Base-by-base conservation (phyloP, 257 asterid genomes). In the Primulina tabacum region DNA sequence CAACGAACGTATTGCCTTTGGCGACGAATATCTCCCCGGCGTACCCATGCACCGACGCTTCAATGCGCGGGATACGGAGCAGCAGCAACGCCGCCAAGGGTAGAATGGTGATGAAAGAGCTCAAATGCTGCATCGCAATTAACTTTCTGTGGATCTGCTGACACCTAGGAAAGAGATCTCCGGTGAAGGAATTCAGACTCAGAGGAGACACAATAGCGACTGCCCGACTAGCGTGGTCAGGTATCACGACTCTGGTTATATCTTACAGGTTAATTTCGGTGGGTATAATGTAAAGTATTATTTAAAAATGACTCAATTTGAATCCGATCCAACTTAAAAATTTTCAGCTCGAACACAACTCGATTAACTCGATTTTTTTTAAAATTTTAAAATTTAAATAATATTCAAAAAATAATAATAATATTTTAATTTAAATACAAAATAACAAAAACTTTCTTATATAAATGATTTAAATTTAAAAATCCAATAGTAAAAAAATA, bases 1-100 rank as follows among this genome's bases (percentile, higher is more conserved):
- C 86, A 6, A 94, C 89, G 82, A 86, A 89, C 1, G 99, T 94
- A 84, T 94, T 94, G 64, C 97, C 96, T 74, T 87, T 91, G 62
- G 76, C 76, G 65, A 77, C 76, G 75, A 94, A 91, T 71, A 68
- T 85, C 38, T 79, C 84, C 5, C 76, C 86, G 69, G 77, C 67
- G 79, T 94, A 91, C 33, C 83, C 80, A 77, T 94, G 99, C 79
- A 91, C 91, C 78, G 97, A 90, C 77, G 92, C 96, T 34, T 87
- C 80, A 56, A 75, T 65, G 69, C 77, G 43, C 57, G 2, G 21
- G 18, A 4, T 12, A 50, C 20, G 17, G 62, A 67, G 34, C 34
- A 72, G 43, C 56, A 53, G 30, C 66, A 77, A 33, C 56, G 75
- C 68, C 61, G 78, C 71, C 29, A 79, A 38, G 61, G 76, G 66